These are phyloP conservation scores for Fusarium mexicanum DNA, from an alignment of 2,329 filamentous ascomycete species.

Conservation along the genomic window DNA sequence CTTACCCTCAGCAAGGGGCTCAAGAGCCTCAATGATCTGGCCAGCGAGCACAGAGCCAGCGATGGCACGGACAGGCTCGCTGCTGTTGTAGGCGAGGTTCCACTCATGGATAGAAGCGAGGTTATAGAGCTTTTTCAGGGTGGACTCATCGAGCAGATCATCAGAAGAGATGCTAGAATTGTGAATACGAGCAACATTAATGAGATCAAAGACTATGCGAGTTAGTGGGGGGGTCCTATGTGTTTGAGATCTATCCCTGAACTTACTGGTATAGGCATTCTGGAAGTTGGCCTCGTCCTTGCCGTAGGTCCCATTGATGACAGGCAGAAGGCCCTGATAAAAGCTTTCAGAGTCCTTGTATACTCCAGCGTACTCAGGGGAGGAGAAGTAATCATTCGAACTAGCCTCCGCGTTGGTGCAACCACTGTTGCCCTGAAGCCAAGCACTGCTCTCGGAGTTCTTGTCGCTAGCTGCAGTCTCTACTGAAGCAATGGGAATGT, in stretches of 20 bases:
- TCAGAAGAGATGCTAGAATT: slow-evolving; percentile 67
- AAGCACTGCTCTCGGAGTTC: slow-evolving; percentile 65
- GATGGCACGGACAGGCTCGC: slow-evolving; percentile 71
- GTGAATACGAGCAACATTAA: slow-evolving; percentile 70
- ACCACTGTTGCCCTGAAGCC: slow-evolving; percentile 67
- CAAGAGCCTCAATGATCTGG: slow-evolving; percentile 63
- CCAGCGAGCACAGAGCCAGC: slow-evolving; percentile 66
- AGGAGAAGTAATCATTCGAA: slow-evolving; percentile 64
- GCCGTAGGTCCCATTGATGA: slow-evolving; percentile 63
- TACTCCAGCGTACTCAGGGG: slow-evolving; percentile 55
- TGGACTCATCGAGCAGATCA: slow-evolving; percentile 67
- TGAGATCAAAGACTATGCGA: slow-evolving; percentile 64
- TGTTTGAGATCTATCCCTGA: slow-evolving; percentile 58
- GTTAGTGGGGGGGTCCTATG: background rate
- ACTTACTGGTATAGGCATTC: slow-evolving; percentile 70
- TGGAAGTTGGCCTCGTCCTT: slow-evolving; percentile 61
- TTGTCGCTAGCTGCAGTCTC: slow-evolving; percentile 62
- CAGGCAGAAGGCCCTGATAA: slow-evolving; percentile 63
- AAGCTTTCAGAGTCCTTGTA: slow-evolving; percentile 67
- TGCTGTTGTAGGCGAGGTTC: slow-evolving; percentile 82
- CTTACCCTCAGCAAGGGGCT: slow-evolving; percentile 57
- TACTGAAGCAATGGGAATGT: slow-evolving; percentile 77
- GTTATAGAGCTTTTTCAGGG: slow-evolving; percentile 71
- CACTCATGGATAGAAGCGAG: slow-evolving; percentile 85
- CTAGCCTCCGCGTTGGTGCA: slow-evolving; percentile 65